phyloP scores from a whole-genome alignment of 2,329 filamentous ascomycete species.

The Pseudogymnoascus sp. region DNA sequence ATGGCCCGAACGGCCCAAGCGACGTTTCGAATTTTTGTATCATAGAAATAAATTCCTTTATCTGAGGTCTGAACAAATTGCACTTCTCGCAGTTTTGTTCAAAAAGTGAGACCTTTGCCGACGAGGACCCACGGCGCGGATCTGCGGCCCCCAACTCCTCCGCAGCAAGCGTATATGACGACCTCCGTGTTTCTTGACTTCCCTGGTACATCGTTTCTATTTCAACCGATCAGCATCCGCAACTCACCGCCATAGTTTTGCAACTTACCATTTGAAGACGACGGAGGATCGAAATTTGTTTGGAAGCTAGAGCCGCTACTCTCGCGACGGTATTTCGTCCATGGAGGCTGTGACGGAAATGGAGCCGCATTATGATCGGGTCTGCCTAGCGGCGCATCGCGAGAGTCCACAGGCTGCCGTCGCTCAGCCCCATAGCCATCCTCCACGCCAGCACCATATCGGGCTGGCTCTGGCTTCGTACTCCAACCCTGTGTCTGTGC shows the following conservation, averaged over 20 bases:
- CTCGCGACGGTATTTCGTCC: conserved; percentile 5
- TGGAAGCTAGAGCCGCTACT: neutral
- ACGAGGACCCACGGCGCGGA: neutral
- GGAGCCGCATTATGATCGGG: neutral
- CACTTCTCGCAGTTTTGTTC: conserved; percentile 1
- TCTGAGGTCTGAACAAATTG: neutral
- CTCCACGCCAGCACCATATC: neutral
- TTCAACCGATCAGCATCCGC: neutral
- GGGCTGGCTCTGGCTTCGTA: neutral
- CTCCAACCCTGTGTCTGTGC: neutral
- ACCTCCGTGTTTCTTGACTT: neutral
- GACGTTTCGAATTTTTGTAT: neutral
- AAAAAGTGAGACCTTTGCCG: neutral
- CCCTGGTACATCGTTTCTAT: neutral
- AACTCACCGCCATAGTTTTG: neutral
- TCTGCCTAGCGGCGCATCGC: neutral
- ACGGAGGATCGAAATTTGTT: neutral
- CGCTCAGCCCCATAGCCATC: conserved; percentile 5
- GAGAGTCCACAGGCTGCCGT: neutral
- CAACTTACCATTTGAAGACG: conserved; percentile 3
- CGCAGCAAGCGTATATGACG: neutral
- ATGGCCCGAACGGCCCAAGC: neutral
- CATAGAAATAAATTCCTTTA: conserved; percentile 3
- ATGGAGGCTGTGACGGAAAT: neutral
- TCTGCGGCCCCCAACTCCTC: neutral